These are phyloP conservation scores for Hypoxylon lenormandii DNA, from an alignment of 495 filamentous ascomycete species.

Conservation along the genomic window DNA sequence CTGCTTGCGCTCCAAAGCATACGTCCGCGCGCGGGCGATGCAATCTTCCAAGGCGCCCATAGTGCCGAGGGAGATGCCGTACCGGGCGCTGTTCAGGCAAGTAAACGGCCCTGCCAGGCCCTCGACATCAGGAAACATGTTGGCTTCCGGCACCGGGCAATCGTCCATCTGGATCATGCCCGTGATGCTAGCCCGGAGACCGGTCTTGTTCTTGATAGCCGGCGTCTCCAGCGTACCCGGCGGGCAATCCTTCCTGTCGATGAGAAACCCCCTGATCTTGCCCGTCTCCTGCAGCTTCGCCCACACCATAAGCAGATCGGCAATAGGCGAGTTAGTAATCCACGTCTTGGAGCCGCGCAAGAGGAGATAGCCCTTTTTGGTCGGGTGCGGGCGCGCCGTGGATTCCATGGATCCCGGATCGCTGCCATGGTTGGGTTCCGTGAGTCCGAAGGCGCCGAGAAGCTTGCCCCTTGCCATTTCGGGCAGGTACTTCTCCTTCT, in stretches of 20 bases:
- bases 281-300: conserved; percentile 89
- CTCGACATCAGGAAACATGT: conserved; percentile 93
- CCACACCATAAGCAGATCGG: conserved; percentile 92
- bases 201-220: conserved; percentile 93
- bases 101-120: conserved; percentile 90
- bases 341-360: conserved; percentile 93
- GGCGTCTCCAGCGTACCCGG: conserved; percentile 92
- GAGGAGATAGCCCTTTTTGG: conserved; percentile 83
- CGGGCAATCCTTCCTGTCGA: conserved; percentile 83
- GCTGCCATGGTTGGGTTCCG: conserved; percentile 96
- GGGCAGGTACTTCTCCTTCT: conserved; percentile 88
- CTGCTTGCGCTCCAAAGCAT: conserved; percentile 90
- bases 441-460: conserved; percentile 91
- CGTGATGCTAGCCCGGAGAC: conserved; percentile 90
- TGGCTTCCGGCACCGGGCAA: conserved; percentile 86
- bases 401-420: conserved; percentile 98
- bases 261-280: conserved; percentile 93
- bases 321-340: conserved; percentile 98
- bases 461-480: conserved; percentile 86
- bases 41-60: conserved; percentile 96
- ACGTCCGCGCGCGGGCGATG: conserved; percentile 80
- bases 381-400: conserved; percentile 83
- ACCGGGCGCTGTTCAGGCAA: conserved; percentile 90
- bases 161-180: conserved; percentile 97
- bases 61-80: conserved; percentile 91